A percentile compares a stretch with the other conserved stretches of the same genome.
phyloP scores from a whole-genome alignment of 805 yeast genomes.

The Crinitomyces ghanaensis region DNA sequence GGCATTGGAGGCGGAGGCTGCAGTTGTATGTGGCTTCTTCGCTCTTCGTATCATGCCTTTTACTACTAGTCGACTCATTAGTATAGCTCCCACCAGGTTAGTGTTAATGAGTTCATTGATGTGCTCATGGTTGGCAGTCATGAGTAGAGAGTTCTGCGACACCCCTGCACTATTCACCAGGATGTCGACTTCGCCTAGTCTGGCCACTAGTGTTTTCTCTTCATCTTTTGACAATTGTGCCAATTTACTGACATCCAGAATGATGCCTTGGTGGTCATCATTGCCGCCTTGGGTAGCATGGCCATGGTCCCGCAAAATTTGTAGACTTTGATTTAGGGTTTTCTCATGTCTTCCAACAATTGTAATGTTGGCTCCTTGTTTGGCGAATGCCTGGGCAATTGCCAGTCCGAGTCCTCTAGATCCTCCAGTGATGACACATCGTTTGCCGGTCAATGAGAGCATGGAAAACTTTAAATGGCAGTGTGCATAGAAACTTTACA shows the following conservation, averaged over 20 bases:
- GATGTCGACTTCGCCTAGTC: constrained; percentile 26
- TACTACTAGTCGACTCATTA: constrained; percentile 42
- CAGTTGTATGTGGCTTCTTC: no score
- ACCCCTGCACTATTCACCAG: constrained; percentile 50
- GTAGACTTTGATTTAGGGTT: no score
- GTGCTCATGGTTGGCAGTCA: constrained; percentile 30
- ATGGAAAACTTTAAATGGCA: no score
- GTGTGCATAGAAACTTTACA: no score
- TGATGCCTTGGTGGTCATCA: no score
- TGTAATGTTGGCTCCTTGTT: constrained; percentile 40
- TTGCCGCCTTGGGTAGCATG: no score
- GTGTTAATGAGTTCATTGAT: constrained; percentile 38
- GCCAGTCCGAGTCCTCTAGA: constrained; percentile 56
- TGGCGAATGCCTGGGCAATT: constrained; percentile 41
- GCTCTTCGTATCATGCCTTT: constrained; percentile 37
- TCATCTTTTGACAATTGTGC: no score
- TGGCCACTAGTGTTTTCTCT: not conserved
- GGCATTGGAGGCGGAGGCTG: no score
- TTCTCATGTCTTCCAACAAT: no score
- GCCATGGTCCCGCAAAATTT: no score
- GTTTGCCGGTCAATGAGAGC: constrained; percentile 12
- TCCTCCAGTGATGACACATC: constrained; percentile 46
- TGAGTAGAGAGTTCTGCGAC: constrained; percentile 43
- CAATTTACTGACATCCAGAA: no score
- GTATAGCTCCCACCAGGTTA: constrained; percentile 52